Conservation (phyloP, 2,329 filamentous ascomycete genomes). For the Tolypocladium capitatum region DNA sequence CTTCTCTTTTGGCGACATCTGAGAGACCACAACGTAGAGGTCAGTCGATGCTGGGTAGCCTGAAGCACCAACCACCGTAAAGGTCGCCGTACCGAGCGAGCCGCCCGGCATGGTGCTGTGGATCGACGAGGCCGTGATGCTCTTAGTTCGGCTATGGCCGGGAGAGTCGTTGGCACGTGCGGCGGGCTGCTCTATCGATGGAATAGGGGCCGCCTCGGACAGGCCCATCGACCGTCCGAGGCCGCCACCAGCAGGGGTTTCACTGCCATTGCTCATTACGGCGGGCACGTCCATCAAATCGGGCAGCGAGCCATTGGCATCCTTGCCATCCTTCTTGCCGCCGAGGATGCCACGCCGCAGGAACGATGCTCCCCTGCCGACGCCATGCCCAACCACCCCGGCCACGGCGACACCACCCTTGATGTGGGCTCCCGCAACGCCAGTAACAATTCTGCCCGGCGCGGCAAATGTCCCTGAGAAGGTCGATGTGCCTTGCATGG, state of each 20-base stretch:
- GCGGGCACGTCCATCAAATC: constrained; percentile 28
- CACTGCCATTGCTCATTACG: constrained; percentile 17
- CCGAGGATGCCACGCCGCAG: constrained; percentile 71
- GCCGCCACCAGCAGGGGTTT: constrained; percentile 20
- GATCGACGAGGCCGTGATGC: constrained; percentile 51
- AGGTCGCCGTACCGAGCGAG: constrained; percentile 61
- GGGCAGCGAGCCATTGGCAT: constrained; percentile 30
- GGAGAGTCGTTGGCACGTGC: constrained; percentile 13
- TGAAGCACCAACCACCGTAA: constrained; percentile 65
- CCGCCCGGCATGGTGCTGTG: constrained; percentile 49
- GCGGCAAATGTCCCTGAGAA: constrained; percentile 83
- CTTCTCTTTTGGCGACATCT: constrained; percentile 57
- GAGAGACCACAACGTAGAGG: constrained; percentile 62
- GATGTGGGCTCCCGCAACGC: constrained; percentile 74
- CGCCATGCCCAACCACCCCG: constrained; percentile 58
- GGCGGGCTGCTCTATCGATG: constrained; percentile 7
- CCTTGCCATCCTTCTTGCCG: constrained; percentile 52
- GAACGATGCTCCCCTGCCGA: constrained; percentile 84
- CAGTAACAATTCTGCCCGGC: constrained; percentile 76
- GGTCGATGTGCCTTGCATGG: constrained; percentile 80
- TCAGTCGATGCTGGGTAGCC: constrained; percentile 67
- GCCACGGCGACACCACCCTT: constrained; percentile 77
- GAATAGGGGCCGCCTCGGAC: constrained; percentile 17
- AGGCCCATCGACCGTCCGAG: constrained; percentile 29
- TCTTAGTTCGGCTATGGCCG: constrained; percentile 39